Percentiles rank a stretch among this genome's conserved stretches.
Evolutionary conservation across 2,329 filamentous ascomycete species (phyloP).

Genomic region (Periconia sp.): DNA sequence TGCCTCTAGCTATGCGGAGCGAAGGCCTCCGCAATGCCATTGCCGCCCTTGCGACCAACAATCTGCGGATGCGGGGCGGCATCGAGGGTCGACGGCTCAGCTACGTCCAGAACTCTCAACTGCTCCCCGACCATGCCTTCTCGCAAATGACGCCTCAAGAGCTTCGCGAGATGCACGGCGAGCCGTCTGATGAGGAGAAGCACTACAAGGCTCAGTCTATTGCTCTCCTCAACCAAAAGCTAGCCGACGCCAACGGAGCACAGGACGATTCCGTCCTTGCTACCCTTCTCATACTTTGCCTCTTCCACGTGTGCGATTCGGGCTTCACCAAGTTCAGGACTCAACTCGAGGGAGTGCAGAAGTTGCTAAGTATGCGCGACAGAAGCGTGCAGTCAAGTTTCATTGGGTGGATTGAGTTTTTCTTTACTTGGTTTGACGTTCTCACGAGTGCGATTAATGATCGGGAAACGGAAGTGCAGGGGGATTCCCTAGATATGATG

Average conservation of each 20-base stretch:
- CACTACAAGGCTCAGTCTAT: slow-evolving; percentile 86
- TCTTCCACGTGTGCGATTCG: slow-evolving; percentile 93
- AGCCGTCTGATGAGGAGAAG: slow-evolving; percentile 76
- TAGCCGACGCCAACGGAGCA: slow-evolving; percentile 76
- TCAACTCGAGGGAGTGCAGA: slow-evolving; percentile 91
- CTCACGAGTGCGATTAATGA: slow-evolving; percentile 93
- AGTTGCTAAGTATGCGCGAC: slow-evolving; percentile 80
- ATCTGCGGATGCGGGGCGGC: slow-evolving; percentile 82
- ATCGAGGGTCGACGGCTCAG: slow-evolving; percentile 55
- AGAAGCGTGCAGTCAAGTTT: slow-evolving; percentile 66
- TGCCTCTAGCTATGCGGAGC: slow-evolving; percentile 77
- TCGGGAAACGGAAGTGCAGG: slow-evolving; percentile 79
- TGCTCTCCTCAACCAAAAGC: slow-evolving; percentile 79
- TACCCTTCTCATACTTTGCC: slow-evolving; percentile 84
- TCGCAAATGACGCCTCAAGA: slow-evolving; percentile 45
- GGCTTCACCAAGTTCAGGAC: slow-evolving; percentile 92
- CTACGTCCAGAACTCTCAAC: slow-evolving; percentile 33
- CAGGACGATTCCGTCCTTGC: slow-evolving; percentile 87
- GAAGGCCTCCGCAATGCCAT: slow-evolving; percentile 90
- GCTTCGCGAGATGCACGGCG: slow-evolving; percentile 51
- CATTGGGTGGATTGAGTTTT: slow-evolving; percentile 86
- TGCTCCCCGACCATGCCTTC: slow-evolving; percentile 46
- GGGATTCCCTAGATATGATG: slow-evolving; percentile 67
- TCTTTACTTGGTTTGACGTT: slow-evolving; percentile 94
- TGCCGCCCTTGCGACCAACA: slow-evolving; percentile 86